Evolutionary conservation across 148 eudicot genomes (phyloP), one percentile per base, ranked within the genome.

Genomic region (Beta vulgaris): DNA sequence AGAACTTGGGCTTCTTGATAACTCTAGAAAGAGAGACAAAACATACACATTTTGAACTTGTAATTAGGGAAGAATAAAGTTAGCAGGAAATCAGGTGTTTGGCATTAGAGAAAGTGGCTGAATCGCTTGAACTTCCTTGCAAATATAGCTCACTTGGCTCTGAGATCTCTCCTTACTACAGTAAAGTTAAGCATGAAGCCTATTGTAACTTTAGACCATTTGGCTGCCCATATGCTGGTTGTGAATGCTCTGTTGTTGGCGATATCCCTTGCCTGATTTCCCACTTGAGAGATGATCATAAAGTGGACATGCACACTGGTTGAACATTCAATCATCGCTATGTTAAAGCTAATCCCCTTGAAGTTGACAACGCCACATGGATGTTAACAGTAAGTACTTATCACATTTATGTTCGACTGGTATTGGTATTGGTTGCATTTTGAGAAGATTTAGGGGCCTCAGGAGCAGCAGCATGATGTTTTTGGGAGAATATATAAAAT

Each of bases 351-450:
- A 81, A 77, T 73, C 80, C 84, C 18, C 70, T 72, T 23, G 84
- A 77, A 77, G 84, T 81, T 39, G 84, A 81, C 37, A 81, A 81
- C 25, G 84, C 84, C 43, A 81, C 84, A n/a, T 81, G 80, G 84
- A 81, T 81, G 80, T 70, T 81, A 62, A 81, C 84, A 19, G 84
- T 81, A 81, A 76, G 73, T 81, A 34, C 0, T 72, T 31, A 3
- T 7, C 16, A n/a, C 39, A 14, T 48, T 36, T 73, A 23, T 55
- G 28, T 44, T 42, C 34, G 3, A 13, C 11, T 49, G 29, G 3
- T n/a, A n/a, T n/a, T n/a, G n/a, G n/a, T 73, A 34, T 10, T 55
- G 16, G 16, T 68, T 57, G 74, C 42, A 59, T 44, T 65, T 25
- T 10, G 11, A 51, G 29, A 42, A 37, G n/a, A 35, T 11, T 10